Base-by-base conservation (phyloP, 306 rosid genomes). In the Corylus americana region DNA sequence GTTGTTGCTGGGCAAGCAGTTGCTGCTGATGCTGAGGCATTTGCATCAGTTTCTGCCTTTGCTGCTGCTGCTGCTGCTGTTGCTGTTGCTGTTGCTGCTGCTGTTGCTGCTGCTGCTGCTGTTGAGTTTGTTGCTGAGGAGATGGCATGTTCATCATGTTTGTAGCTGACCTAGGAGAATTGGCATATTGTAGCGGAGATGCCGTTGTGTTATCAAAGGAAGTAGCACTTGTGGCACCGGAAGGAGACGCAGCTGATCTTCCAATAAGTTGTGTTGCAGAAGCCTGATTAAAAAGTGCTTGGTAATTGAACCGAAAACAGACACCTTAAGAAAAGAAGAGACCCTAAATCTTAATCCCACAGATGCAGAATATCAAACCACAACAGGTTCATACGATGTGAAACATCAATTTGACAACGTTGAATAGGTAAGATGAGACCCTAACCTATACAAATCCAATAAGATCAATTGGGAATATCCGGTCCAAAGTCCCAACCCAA, bases 221-320 rank as follows among this genome's bases (percentile, higher is more conserved):
- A 76, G 97, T 75, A 54, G 92, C 76, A 77, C 83, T 89, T 11
- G 92, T 77, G 76, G 90, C 88, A 77, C 92, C 91, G 84, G 92
- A 82, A 79, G 98, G 97, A 75, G 97, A 94, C 54, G 97, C 95
- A 74, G 91, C 97, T 27, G 98, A 85, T 86, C 98, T 94, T 88
- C 92, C 97, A 86, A 91, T 80, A 83, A 87, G 97, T 85, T 92
- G 98, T 37, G 97, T 84, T 77, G 90, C 97, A n/a, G 98, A 58
- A 72, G 86, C 83, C 97, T 94, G 82, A 72, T 85, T 69, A 70
- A 55, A 69, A 80, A 37, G 63, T 35, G 35, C 50, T 27, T 16
- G 69, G 71, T 58, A 70, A 88, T 77, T 77, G 50, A 70, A 51
- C 20, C 14, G 64, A 70, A 72, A 8, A 55, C 53, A 31, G 48